Conservation (phyloP, 2,329 filamentous ascomycete genomes). For the Colletotrichum sp. region DNA sequence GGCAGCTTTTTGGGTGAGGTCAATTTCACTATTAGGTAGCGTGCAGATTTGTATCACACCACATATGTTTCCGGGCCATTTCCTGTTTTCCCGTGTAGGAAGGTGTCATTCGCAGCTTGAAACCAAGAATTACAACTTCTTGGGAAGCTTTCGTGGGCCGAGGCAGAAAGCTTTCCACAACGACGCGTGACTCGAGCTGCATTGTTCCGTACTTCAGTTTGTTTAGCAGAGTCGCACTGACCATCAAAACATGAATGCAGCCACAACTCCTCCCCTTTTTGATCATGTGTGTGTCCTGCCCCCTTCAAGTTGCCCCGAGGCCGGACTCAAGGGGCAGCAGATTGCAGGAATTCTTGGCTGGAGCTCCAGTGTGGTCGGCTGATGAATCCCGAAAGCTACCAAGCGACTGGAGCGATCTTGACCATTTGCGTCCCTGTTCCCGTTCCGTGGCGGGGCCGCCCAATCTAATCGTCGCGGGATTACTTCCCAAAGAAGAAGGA, state of each 20-base stretch:
- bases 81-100: background rate
- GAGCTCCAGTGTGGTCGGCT: background rate
- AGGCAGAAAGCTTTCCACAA: background rate
- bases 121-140: background rate
- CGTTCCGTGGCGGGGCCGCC: background rate
- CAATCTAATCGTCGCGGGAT: background rate
- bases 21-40: fast-evolving
- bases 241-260: background rate
- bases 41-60: background rate
- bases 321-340: background rate
- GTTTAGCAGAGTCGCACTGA: background rate
- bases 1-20: background rate
- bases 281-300: background rate
- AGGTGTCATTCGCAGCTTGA: background rate
- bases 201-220: background rate
- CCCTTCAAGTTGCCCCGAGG: background rate
- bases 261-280: background rate
- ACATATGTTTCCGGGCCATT: fast-evolving
- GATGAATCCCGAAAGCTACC: background rate
- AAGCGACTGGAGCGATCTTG: background rate
- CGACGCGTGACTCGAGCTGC: background rate
- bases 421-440: background rate
- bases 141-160: background rate
- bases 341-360: background rate
- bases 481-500: background rate